These are phyloP conservation scores for Bruguiera parviflora DNA, from an alignment of 345 rosid genomes.

Conservation along the genomic window DNA sequence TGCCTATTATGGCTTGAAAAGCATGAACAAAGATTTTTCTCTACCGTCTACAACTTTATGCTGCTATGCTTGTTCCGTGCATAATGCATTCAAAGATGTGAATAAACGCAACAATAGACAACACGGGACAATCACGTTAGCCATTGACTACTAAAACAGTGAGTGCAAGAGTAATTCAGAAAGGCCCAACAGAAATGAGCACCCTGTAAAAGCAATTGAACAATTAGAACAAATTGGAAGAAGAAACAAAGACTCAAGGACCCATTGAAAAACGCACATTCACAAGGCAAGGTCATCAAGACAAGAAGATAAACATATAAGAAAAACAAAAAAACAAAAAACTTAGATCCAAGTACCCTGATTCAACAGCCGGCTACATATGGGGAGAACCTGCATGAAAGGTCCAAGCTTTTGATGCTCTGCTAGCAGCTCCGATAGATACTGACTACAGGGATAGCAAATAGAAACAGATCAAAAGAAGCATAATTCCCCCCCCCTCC, in stretches of 20 bases:
- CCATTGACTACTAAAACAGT: too few species aligned
- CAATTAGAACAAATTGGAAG: background rate
- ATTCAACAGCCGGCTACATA: constrained; percentile 84
- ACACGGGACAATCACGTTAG: too few species aligned
- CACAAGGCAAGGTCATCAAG: background rate
- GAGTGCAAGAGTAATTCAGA: too few species aligned
- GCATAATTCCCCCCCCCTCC: constrained; percentile 9
- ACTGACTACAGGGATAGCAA: constrained; percentile 52
- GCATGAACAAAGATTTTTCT: background rate
- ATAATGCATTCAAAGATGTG: too few species aligned
- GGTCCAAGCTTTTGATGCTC: constrained; percentile 99
- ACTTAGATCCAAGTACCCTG: constrained; percentile 88
- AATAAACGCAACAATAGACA: too few species aligned
- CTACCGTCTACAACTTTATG: background rate
- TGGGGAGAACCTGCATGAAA: constrained; percentile 87
- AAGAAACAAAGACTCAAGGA: constrained; percentile 25
- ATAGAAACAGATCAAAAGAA: constrained; percentile 37
- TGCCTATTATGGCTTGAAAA: background rate
- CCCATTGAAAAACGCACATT: constrained; percentile 14
- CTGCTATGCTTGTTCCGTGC: background rate
- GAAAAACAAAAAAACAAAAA: constrained; percentile 25
- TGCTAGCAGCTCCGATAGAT: constrained; percentile 79
- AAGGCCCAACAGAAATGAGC: too few species aligned
- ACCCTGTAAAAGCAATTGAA: background rate
- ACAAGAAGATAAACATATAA: background rate